phyloP scores from a whole-genome alignment of 2,329 filamentous ascomycete species.

The Pyrenophora teres region DNA sequence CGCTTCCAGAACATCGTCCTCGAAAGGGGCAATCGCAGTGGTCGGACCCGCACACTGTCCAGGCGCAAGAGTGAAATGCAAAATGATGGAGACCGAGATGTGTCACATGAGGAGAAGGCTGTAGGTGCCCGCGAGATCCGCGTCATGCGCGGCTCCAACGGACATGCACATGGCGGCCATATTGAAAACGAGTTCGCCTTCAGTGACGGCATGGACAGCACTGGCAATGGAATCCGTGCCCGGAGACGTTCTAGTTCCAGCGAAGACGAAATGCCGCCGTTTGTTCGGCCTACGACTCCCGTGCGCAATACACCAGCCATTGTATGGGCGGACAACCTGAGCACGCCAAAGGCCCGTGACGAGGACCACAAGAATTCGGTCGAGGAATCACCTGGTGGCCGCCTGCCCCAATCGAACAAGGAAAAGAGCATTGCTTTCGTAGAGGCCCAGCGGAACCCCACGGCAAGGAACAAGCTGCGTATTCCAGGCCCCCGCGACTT shows the following conservation, averaged over 20 bases:
- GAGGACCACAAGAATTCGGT: slow-evolving; percentile 57
- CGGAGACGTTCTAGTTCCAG: slow-evolving; percentile 12
- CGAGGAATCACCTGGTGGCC: slow-evolving; percentile 46
- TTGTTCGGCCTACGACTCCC: slow-evolving; percentile 22
- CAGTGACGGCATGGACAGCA: slow-evolving; percentile 53
- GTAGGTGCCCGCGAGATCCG: slow-evolving; percentile 69
- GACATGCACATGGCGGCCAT: slow-evolving; percentile 59
- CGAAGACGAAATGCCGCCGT: slow-evolving; percentile 27
- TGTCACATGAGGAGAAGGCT: slow-evolving; percentile 61
- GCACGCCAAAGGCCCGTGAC: slow-evolving; percentile 57
- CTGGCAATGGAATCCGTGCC: slow-evolving; percentile 17
- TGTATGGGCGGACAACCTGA: slow-evolving; percentile 32
- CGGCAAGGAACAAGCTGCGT: slow-evolving; percentile 74
- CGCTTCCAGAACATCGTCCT: slow-evolving; percentile 83
- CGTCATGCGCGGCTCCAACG: slow-evolving; percentile 64
- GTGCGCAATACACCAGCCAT: slow-evolving; percentile 22
- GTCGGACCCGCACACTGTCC: slow-evolving; percentile 67
- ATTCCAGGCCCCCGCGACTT: slow-evolving; percentile 93
- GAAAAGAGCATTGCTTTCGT: slow-evolving; percentile 88
- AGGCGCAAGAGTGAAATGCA: slow-evolving; percentile 55
- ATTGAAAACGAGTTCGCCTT: slow-evolving; percentile 56
- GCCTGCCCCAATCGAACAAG: slow-evolving; percentile 60
- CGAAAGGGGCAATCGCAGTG: slow-evolving; percentile 63
- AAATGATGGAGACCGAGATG: slow-evolving; percentile 50
- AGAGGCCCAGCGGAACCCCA: slow-evolving; percentile 76